Percentiles rank a stretch among this genome's conserved stretches.
Evolutionary conservation across 1,139 yeast species (phyloP).

Genomic region (Candida dubliniensis): DNA sequence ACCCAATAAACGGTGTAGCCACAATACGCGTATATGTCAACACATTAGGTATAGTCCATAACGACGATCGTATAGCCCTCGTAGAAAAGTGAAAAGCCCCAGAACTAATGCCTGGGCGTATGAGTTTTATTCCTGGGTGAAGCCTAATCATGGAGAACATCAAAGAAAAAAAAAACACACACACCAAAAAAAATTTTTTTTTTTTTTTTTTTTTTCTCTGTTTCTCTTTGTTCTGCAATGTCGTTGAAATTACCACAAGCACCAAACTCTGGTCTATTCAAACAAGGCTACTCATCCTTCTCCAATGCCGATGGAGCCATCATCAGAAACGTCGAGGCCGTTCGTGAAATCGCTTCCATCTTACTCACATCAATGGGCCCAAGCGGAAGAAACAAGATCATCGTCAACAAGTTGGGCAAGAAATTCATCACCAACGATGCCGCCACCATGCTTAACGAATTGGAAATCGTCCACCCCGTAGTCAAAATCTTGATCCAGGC

Average conservation of each 20-base stretch:
- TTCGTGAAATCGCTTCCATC: constrained; percentile 88
- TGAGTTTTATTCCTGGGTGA: constrained; percentile 3
- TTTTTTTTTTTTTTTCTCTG: not conserved
- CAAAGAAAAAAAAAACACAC: not conserved
- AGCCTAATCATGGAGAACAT: constrained; percentile 4
- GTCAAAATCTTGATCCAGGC: constrained; percentile 96
- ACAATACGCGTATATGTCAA: constrained; percentile 76
- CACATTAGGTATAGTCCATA: constrained; percentile 72
- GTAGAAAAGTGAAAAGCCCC: constrained; percentile 2
- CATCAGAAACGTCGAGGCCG: constrained; percentile 87
- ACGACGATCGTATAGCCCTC: constrained; percentile 2
- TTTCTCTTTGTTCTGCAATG: constrained; percentile 46
- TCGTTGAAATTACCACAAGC: constrained; percentile 90
- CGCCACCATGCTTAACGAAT: constrained; percentile 90
- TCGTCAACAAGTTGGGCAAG: constrained; percentile 79
- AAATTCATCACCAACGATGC: constrained; percentile 94
- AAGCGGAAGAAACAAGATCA: constrained; percentile 93
- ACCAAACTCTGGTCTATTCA: constrained; percentile 90
- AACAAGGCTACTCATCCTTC: constrained; percentile 92
- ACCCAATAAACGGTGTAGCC: constrained; percentile 83
- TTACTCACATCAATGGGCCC: constrained; percentile 96
- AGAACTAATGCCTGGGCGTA: not conserved
- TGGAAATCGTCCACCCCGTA: constrained; percentile 96
- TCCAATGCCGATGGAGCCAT: constrained; percentile 94
- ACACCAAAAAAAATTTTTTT: constrained; percentile 1